Evolutionary conservation across 139 green algal species (phyloP).

Genomic region (Haematococcus lacustris): DNA sequence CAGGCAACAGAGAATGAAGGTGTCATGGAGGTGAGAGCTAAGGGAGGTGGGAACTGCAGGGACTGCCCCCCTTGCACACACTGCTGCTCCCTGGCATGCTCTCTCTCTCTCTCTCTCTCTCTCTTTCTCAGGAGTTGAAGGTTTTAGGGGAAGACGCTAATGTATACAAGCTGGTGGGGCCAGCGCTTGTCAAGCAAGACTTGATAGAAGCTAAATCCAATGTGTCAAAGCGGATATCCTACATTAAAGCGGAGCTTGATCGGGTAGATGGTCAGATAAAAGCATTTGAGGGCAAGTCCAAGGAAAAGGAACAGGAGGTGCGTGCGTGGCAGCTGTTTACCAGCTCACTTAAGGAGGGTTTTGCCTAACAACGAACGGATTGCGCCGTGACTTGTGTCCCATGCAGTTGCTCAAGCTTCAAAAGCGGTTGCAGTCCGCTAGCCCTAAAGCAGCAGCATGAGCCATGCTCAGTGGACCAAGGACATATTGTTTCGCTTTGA

Average conservation of each 20-base stretch:
- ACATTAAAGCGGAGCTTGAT: conserved; percentile 57
- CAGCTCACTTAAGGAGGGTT: not conserved
- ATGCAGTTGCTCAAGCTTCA: conserved; percentile 11
- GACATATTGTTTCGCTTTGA: too few relatives aligned
- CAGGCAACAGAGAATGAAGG: not conserved
- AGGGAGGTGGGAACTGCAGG: too few relatives aligned
- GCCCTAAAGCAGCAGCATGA: too few relatives aligned
- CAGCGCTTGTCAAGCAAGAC: conserved; percentile 81
- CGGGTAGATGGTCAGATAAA: conserved; percentile 41
- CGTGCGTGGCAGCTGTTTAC: not conserved
- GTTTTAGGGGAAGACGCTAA: conserved; percentile 64
- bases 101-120: not conserved
- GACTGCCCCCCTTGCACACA: not conserved
- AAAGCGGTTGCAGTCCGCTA: conserved; percentile 12
- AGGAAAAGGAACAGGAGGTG: conserved; percentile 45
- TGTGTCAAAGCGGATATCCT: conserved; percentile 84
- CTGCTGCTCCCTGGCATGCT: not conserved
- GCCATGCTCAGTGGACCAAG: too few relatives aligned
- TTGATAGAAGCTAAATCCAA: conserved; percentile 78
- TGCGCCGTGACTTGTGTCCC: not conserved
- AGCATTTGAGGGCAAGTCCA: conserved; percentile 32
- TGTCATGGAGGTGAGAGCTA: not conserved
- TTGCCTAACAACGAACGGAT: too few relatives aligned
- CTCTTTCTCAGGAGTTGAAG: conserved; percentile 62
- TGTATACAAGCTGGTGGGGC: conserved; percentile 87